phyloP scores from a whole-genome alignment of 192 early-diverging fungal genomes.

The Podila minutissima region DNA sequence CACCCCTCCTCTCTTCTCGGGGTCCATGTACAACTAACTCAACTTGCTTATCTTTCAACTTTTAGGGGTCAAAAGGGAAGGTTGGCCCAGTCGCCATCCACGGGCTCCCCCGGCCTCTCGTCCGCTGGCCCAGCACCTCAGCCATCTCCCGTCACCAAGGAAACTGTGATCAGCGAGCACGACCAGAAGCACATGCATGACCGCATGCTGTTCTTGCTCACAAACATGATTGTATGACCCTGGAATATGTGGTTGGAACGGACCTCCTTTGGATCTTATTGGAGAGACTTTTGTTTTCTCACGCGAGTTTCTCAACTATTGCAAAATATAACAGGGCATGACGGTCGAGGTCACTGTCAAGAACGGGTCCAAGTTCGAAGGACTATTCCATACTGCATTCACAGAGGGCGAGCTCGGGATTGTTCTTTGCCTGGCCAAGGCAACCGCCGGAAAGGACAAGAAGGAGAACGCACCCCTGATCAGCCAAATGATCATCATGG shows the following conservation, averaged over 20 bases:
- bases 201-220: slow-evolving; percentile 70
- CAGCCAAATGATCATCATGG: slow-evolving; percentile 63
- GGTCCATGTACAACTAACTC: neutral
- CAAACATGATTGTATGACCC: slow-evolving; percentile 69
- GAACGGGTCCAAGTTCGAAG: slow-evolving; percentile 70
- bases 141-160: slow-evolving; percentile 13
- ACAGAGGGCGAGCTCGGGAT: slow-evolving; percentile 73
- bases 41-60: neutral
- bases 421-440: slow-evolving; percentile 66
- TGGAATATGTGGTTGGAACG: neutral
- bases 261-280: neutral
- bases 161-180: slow-evolving; percentile 32
- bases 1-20: no score
- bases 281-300: neutral
- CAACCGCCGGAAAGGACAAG: slow-evolving; percentile 47
- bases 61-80: slow-evolving; percentile 35
- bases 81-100: slow-evolving; percentile 29
- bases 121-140: neutral
- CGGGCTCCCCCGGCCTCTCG: slow-evolving; percentile 1
- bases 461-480: slow-evolving; percentile 55
- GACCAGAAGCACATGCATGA: slow-evolving; percentile 65
- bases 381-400: slow-evolving; percentile 72
- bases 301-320: neutral
- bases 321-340: slow-evolving; percentile 57
- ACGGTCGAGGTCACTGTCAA: slow-evolving; percentile 67